phyloP scores from a whole-genome alignment of 768 basidiomycete genomes.

The Dendrothele bispora region DNA sequence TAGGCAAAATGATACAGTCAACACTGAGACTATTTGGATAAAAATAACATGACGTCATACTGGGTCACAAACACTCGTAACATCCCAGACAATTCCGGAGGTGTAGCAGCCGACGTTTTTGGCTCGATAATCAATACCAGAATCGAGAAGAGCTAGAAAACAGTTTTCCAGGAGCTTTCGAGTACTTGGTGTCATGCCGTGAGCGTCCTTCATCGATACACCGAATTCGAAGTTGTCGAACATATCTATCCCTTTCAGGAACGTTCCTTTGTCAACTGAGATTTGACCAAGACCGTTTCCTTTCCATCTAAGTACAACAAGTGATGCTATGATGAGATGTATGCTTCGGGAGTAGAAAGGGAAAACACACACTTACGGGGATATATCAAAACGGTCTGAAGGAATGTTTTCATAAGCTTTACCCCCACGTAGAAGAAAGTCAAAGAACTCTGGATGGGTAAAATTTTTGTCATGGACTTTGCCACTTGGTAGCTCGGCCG shows the following conservation, averaged over 20 bases:
- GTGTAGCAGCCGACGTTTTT: slow-evolving; percentile 37
- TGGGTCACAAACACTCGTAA: slow-evolving; percentile 24
- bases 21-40: background rate
- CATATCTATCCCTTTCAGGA: slow-evolving; percentile 25
- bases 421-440: slow-evolving; percentile 31
- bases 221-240: slow-evolving; percentile 34
- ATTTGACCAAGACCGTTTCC: background rate
- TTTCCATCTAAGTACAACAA: background rate
- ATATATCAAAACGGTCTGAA: background rate
- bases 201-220: slow-evolving; percentile 26
- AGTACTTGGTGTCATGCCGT: slow-evolving; percentile 23
- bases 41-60: slow-evolving; percentile 17
- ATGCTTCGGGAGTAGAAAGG: too few relatives aligned
- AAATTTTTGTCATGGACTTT: slow-evolving; percentile 24
- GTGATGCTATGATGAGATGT: background rate
- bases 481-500: slow-evolving; percentile 38
- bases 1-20: background rate
- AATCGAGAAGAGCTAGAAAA: slow-evolving; percentile 37
- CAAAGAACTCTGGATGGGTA: slow-evolving; percentile 32
- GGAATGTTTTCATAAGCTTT: slow-evolving; percentile 20
- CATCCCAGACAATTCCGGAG: slow-evolving; percentile 26
- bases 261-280: slow-evolving; percentile 16
- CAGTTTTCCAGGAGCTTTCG: slow-evolving; percentile 28
- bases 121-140: slow-evolving; percentile 39
- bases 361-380: too few relatives aligned